phyloP scores from a whole-genome alignment of 768 basidiomycete genomes.

The Termitomyces sp. region DNA sequence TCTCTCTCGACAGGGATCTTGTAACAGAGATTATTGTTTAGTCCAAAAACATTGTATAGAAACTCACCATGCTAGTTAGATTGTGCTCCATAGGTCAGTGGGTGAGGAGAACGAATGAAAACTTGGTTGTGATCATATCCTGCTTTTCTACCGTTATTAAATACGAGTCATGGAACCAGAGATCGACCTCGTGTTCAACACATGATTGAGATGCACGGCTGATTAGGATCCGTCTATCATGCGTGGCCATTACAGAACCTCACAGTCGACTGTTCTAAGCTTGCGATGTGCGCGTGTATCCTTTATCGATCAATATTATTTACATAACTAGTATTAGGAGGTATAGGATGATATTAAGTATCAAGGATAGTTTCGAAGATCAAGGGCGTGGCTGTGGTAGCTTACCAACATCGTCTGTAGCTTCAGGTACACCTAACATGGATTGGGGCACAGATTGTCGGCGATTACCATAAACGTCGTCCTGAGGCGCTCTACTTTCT shows the following conservation, averaged over 20 bases:
- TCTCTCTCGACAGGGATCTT: slow-evolving; percentile 31
- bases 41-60: neutral
- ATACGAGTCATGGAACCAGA: neutral
- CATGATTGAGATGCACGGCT: neutral
- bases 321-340: neutral
- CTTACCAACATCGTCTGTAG: neutral
- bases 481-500: neutral
- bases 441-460: slow-evolving; percentile 3
- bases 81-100: neutral
- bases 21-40: neutral
- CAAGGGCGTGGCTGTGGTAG: neutral
- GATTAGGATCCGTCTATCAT: slow-evolving; percentile 4
- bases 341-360: neutral
- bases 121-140: neutral
- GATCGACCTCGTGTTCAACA: slow-evolving; percentile 10
- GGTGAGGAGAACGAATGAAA: neutral
- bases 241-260: neutral
- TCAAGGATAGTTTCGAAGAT: neutral
- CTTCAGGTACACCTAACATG: neutral
- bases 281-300: neutral
- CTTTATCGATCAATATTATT: neutral
- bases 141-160: slow-evolving; percentile 2
- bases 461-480: slow-evolving; percentile 1
- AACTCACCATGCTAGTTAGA: neutral
- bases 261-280: neutral